Percentiles rank a stretch among this genome's conserved stretches.
These are phyloP conservation scores for Dryas alaskensis DNA, from an alignment of 306 rosid genomes.

Conservation along the genomic window DNA sequence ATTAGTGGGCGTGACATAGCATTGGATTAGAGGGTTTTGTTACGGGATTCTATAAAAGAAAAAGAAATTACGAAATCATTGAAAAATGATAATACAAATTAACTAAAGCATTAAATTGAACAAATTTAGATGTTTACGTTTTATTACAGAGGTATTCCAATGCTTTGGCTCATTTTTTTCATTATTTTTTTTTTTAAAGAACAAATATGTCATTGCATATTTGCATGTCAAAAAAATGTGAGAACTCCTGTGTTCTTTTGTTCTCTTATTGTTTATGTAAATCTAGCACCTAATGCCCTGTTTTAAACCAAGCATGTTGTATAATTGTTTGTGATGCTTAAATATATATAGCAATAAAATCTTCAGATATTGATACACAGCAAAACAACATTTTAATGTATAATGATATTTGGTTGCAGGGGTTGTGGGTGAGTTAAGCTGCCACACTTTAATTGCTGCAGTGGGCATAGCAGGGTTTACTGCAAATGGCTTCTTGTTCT, in stretches of 20 bases:
- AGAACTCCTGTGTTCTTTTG: not conserved
- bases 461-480: constrained; percentile 35
- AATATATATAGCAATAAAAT: too few species aligned
- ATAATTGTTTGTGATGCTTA: too few species aligned
- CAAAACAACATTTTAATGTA: not conserved
- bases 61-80: not conserved
- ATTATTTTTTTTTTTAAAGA: too few species aligned
- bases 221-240: too few species aligned
- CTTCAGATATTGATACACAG: not conserved
- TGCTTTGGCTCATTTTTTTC: not conserved
- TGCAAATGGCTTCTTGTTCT: not conserved
- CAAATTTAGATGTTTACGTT: not conserved
- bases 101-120: not conserved
- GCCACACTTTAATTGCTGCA: constrained; percentile 62
- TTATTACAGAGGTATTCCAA: not conserved
- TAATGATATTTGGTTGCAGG: constrained; percentile 29
- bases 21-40: not conserved
- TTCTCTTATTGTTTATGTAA: not conserved
- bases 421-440: constrained; percentile 52
- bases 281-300: not conserved
- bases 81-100: not conserved
- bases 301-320: too few species aligned
- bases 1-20: not conserved
- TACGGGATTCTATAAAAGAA: not conserved
- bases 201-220: too few species aligned